Evolutionary conservation across 176 grass and related monocot genomes (phyloP), one percentile per base, ranked within the genome.

Genomic region (Otatea glauca): DNA sequence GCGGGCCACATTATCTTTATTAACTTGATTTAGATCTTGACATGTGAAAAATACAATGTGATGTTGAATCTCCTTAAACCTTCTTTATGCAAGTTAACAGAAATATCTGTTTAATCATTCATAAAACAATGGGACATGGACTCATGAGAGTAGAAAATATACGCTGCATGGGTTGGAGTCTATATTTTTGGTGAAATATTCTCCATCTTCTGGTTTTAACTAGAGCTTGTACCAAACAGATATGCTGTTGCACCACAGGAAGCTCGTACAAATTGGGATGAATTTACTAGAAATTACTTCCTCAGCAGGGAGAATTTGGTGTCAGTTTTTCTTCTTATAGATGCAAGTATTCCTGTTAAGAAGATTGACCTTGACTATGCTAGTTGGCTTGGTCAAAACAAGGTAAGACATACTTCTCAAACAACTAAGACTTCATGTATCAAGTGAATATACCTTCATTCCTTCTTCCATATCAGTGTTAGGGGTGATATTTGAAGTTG

Each of bases 281-380:
- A 98, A 64, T 98, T 98, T 74, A 98, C 96, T 41, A 92, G 94
- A 94, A 91, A 89, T 76, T 98, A 94, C 81, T 96, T 95, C 78
- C 85, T 92, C 73, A 84, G 86, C 17, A 83, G 96, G 69, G 87
- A 92, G 35, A 87, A 85, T 75, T 84, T 98, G 64, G 91, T 98
- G 15, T 95, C 96, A 25, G 93, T 98, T 50, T 95, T 98, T 80
- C 88, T 98, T 49, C 93, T 98, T 87, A 89, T 95, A 83, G 93
- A 98, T 96, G 96, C 93, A 70, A 98, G 93, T 89, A 98, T 98
- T 61, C 96, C 96, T 45, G 88, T 91, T 59, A 98, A 98, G 80
- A 92, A 98, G 85, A 95, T 98, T 78, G 96, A 98, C 90, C 93
- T 98, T 86, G 96, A 98, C 70, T 98, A 95, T 84, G 93, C 96